Percentiles rank a stretch among this genome's conserved stretches.
Evolutionary conservation across 176 grass and related monocot genomes (phyloP).

Genomic region (Oryza australiensis): DNA sequence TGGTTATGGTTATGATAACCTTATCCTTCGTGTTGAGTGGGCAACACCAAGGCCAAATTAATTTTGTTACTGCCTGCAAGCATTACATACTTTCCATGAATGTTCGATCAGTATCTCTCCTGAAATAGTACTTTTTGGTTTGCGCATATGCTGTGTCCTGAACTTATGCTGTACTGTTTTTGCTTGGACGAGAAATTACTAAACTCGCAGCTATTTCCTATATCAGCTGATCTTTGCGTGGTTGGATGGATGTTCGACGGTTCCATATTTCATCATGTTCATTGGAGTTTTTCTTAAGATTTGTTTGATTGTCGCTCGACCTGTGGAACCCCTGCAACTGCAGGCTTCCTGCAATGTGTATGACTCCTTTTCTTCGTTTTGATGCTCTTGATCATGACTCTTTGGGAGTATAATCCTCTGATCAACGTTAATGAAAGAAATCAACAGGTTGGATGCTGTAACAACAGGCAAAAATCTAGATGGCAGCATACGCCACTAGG

Average conservation of each 20-base stretch:
- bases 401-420: not conserved
- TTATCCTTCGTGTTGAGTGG: constrained; percentile 84
- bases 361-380: not conserved
- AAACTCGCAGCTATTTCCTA: constrained; percentile 10
- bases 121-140: constrained; percentile 3
- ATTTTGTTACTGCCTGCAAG: constrained; percentile 1
- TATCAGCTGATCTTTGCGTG: not conserved
- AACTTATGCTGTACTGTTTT: constrained; percentile 12
- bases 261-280: not conserved
- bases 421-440: not conserved
- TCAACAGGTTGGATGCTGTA: not conserved
- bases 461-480: not conserved
- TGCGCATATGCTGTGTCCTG: not conserved
- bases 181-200: constrained; percentile 24
- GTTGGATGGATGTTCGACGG: not conserved
- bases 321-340: not conserved
- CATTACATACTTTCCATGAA: not conserved
- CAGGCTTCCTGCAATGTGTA: not conserved
- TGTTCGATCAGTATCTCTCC: not conserved
- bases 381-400: not conserved
- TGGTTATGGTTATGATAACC: constrained; percentile 90
- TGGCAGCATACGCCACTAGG: no score
- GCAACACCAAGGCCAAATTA: constrained; percentile 81
- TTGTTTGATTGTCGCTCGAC: not conserved
- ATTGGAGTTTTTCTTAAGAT: not conserved